These are phyloP conservation scores for Crucibulum laeve DNA, from an alignment of 768 basidiomycete species.

Conservation along the genomic window DNA sequence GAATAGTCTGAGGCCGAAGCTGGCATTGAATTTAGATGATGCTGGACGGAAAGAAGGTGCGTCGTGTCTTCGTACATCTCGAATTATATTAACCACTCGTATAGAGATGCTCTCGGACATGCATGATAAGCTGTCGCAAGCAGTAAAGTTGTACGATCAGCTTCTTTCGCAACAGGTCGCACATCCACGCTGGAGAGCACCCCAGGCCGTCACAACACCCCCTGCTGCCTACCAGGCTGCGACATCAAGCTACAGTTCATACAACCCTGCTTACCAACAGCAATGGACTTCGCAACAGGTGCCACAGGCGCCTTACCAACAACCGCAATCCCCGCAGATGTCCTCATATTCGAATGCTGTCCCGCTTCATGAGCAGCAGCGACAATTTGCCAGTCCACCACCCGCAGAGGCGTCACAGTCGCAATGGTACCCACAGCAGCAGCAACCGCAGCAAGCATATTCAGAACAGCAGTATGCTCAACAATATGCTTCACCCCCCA, in stretches of 20 bases:
- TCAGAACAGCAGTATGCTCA: constrained; percentile 1
- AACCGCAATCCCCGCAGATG: constrained; percentile 18
- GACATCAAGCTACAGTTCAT: constrained; percentile 7
- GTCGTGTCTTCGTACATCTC: constrained; percentile 7
- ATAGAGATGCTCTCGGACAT: constrained; percentile 86
- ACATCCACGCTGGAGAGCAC: constrained; percentile 60
- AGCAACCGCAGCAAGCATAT: constrained; percentile 7
- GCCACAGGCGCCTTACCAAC: constrained; percentile 9
- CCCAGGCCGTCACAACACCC: constrained; percentile 21
- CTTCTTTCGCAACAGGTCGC: constrained; percentile 81
- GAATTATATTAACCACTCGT: constrained; percentile 1
- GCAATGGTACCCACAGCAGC: constrained; percentile 12
- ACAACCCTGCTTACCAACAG: constrained; percentile 5
- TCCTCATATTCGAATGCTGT: constrained; percentile 2
- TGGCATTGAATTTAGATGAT: constrained; percentile 82
- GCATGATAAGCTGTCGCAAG: constrained; percentile 91
- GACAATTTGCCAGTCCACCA: constrained; percentile 4
- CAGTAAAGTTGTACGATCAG: constrained; percentile 88
- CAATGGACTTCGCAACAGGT: constrained; percentile 11
- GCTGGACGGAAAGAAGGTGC: constrained; percentile 80
- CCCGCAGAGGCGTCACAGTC: constrained; percentile 9
- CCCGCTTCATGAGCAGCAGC: constrained; percentile 7
- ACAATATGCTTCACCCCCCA: neutral
- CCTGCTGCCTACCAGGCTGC: constrained; percentile 23
- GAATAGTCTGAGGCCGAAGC: constrained; percentile 69